A percentile compares a stretch with the other conserved stretches of the same genome.
Conservation (phyloP, 1,284 basidiomycete species). For the Anthracocystis walkeri region DNA sequence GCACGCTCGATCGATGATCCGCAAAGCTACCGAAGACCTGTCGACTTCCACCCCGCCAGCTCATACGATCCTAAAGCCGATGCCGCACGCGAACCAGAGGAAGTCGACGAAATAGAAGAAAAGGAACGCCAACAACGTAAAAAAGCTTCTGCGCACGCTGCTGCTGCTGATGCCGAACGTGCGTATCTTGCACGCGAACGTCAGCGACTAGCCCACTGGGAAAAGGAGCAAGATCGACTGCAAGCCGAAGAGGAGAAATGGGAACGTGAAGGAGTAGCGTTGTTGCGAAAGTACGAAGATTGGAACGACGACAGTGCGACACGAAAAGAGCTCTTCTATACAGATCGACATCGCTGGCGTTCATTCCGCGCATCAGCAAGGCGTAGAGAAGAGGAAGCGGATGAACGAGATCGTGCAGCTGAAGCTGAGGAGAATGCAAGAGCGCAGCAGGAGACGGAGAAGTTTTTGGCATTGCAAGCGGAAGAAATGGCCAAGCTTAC, state of each 20-base stretch:
- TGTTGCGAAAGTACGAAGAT: constrained; percentile 35
- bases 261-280: constrained; percentile 25
- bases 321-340: constrained; percentile 52
- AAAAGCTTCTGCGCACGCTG: constrained; percentile 40
- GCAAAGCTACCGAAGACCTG: constrained; percentile 51
- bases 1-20: constrained; percentile 32
- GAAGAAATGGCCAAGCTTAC: constrained; percentile 60
- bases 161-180: constrained; percentile 50
- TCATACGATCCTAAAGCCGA: constrained; percentile 24
- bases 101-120: constrained; percentile 47
- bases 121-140: constrained; percentile 36
- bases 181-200: constrained; percentile 47
- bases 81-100: constrained; percentile 50
- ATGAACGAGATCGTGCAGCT: constrained; percentile 45
- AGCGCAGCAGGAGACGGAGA: constrained; percentile 57
- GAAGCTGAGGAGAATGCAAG: constrained; percentile 45
- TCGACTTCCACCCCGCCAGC: constrained; percentile 48
- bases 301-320: constrained; percentile 43
- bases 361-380: constrained; percentile 41
- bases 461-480: constrained; percentile 62
- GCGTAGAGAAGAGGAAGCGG: constrained; percentile 52
- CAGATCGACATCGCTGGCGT: constrained; percentile 62
- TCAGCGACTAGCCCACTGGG: constrained; percentile 58
- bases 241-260: constrained; percentile 30
- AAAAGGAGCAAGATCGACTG: constrained; percentile 44